These are phyloP conservation scores for Umbellularia californica DNA, from an alignment of 164 flowering plant species.

Conservation along the genomic window DNA sequence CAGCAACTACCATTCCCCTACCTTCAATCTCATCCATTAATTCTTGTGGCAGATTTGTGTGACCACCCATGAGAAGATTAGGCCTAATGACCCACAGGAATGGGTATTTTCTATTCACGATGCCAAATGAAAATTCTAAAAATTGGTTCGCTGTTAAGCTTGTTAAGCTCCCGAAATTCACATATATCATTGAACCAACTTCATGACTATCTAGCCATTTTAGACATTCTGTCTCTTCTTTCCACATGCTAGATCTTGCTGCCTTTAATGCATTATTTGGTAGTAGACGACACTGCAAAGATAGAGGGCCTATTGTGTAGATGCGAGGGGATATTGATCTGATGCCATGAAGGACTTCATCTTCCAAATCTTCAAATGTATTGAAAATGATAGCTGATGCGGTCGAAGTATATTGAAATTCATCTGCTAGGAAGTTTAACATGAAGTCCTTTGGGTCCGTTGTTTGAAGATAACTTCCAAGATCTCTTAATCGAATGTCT, in stretches of 20 bases:
- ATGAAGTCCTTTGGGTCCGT: slow-evolving; percentile 12
- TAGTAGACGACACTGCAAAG: background rate
- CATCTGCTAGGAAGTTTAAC: slow-evolving; percentile 5
- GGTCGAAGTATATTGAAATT: background rate
- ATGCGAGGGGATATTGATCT: background rate
- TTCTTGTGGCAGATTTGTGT: slow-evolving; percentile 17
- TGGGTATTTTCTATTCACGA: slow-evolving; percentile 20
- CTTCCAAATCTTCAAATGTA: slow-evolving; percentile 17
- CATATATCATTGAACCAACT: slow-evolving; percentile 25
- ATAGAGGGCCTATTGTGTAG: slow-evolving; percentile 25
- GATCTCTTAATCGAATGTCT: slow-evolving; percentile 21
- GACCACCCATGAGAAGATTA: background rate
- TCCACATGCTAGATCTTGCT: slow-evolving; percentile 12
- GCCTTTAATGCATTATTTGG: background rate
- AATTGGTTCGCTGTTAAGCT: slow-evolving; percentile 20
- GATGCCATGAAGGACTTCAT: slow-evolving; percentile 13
- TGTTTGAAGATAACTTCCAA: slow-evolving; percentile 15
- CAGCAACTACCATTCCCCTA: slow-evolving; percentile 15
- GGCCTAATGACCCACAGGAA: slow-evolving; percentile 41
- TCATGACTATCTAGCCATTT: slow-evolving; percentile 32
- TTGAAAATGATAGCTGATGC: slow-evolving; percentile 10
- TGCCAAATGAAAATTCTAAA: slow-evolving; percentile 32
- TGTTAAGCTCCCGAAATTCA: slow-evolving; percentile 36
- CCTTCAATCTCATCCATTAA: slow-evolving; percentile 7
- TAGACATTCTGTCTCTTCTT: slow-evolving; percentile 25